A percentile compares a stretch with the other conserved stretches of the same genome.
phyloP scores from a whole-genome alignment of 1,139 yeast species.

The Lodderomyces parapsilosis region DNA sequence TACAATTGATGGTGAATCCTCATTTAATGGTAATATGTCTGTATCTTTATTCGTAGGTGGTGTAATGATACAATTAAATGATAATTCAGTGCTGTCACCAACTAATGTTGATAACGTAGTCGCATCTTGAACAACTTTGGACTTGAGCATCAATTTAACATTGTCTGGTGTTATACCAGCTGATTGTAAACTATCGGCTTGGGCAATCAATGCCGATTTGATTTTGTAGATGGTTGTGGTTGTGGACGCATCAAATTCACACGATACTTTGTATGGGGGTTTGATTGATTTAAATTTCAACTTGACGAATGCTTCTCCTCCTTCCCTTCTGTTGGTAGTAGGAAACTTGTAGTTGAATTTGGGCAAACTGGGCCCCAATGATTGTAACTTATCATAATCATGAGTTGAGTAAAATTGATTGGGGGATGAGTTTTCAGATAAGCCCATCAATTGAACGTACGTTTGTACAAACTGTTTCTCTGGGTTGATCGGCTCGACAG shows the following conservation, averaged over 20 bases:
- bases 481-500: constrained; percentile 6
- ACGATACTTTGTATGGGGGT: constrained; percentile 42
- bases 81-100: constrained; percentile 16
- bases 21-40: background rate
- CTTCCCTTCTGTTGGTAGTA: constrained; percentile 1
- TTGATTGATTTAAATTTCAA: constrained; percentile 41
- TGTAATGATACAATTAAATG: constrained; percentile 41
- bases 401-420: constrained; percentile 30
- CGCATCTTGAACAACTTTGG: constrained; percentile 45
- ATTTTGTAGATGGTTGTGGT: constrained; percentile 34
- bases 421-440: constrained; percentile 25
- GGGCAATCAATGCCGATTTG: constrained; percentile 30
- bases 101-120: constrained; percentile 24
- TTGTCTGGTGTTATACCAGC: constrained; percentile 29
- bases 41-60: constrained; percentile 15
- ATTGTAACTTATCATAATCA: constrained; percentile 30
- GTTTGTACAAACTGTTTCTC: constrained; percentile 32
- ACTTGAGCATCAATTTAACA: constrained; percentile 41
- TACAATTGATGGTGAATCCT: constrained; percentile 1
- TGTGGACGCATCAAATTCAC: constrained; percentile 24
- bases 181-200: constrained; percentile 22
- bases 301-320: constrained; percentile 9
- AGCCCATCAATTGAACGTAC: constrained; percentile 32
- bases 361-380: constrained; percentile 47
- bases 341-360: constrained; percentile 31